Evolutionary conservation across 148 eudicot genomes (phyloP), one percentile per base, ranked within the genome.

Genomic region (Rhododendron griersonianum): DNA sequence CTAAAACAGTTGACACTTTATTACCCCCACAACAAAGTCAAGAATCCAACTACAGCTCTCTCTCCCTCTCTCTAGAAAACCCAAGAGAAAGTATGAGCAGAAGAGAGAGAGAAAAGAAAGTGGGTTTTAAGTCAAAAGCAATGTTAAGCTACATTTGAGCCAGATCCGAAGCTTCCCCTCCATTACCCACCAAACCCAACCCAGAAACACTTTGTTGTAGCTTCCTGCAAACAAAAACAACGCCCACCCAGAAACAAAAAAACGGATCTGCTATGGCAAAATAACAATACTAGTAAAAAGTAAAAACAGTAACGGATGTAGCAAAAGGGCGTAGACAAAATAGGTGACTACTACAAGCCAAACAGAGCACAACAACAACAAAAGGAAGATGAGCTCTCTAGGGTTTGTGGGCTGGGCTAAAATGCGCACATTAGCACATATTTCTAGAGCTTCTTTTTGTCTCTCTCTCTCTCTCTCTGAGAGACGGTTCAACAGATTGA

Each of bases 141-240:
- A 61, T 28, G 80, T n/a, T 30, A 33, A 51, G 35, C 78, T 57
- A 84, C 80, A 81, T 86, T 77, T 82, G 83, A 53, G 65, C 14
- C 86, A 88, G 91, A 90, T 90, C 92, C 87, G 89, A 88, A 90
- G 87, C 83, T 86, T 84, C 81, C 83, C 57, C 55, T 33, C 18
- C 80, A 84, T 45, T 35, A 78, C 28, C 84, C 28, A 82, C 81
- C 47, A 67, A 76, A 53, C 59, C 84, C 73, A 61, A 59, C 77
- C 15, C 69, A 35, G 77, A 19, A 83, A 25, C 6, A 71, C 21
- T 45, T 15, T 51, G 63, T 57, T 87, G 82, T 50, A 81, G 73
- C 47, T 48, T 79, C 80, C 73, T 25, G 81, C 47, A 67, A 33
- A 33, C 73, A 69, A 45, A 85, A 76, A 50, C 69, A 10, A 83